Evolutionary conservation across 2,329 filamentous ascomycete species (phyloP), one percentile per base, ranked within the genome.

Genomic region (Raffaelea ambrosiae): DNA sequence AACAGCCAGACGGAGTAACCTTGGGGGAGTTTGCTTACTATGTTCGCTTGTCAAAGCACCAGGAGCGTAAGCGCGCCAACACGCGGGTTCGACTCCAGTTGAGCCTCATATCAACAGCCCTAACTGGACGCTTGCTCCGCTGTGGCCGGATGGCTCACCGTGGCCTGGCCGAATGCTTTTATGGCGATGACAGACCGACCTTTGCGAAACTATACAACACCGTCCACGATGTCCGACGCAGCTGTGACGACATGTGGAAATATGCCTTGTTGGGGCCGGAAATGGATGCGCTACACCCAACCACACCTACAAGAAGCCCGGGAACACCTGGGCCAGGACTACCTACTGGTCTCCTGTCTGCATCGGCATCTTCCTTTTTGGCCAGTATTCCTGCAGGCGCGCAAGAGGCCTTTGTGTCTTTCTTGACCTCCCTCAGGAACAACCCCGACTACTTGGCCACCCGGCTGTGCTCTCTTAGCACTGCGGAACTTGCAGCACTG

Each of bases 381-480:
- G 79, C 85, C 61, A 82, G 89, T 59, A 77, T 97, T 44, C 86
- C 89, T 45, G 72, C 79, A 48, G 81, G 84, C 53, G 81, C 88
- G 48, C 76, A 87, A 60, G 80, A 88, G 52, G 80, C 83, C 40
- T 79, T 96, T 50, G 63, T 96, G 50, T 79, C 81, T 53, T 91
- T 97, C 60, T 69, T 97, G 57, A 83, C 80, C 43, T 80, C 88
- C 64, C 77, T 96, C 53, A 82, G 91, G 57, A 89, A 85, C 53
- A 90, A 95, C 63, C 83, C 88, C 35, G 83, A 90, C 59, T 97
- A 94, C 66, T 66, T 98, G 63, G 88, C 91, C 59, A 82, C 86
- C 54, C 81, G 90, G 54, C 76, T 98, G 54, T 82, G 81, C 62
- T 81, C 79, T 58, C 72, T 98, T 55, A 83, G 82, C 48, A 79